A percentile compares a stretch with the other conserved stretches of the same genome.
These are phyloP conservation scores for Sherardia arvensis DNA, from an alignment of 257 asterid genomes.

Conservation along the genomic window DNA sequence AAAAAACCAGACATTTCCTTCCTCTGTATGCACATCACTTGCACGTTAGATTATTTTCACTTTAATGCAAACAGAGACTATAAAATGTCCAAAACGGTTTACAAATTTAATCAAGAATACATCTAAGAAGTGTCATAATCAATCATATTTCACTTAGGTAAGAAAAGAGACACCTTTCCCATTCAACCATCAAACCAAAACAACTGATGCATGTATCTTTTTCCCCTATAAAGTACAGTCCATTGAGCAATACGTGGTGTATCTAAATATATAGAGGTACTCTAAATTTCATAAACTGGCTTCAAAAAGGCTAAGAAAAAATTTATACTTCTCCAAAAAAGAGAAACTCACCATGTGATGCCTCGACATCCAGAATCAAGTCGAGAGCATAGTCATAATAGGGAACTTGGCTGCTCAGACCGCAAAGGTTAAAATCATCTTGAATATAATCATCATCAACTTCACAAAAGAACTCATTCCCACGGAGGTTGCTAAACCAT, in stretches of 20 bases:
- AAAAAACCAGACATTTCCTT: background rate
- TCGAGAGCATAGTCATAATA: slow-evolving; percentile 52
- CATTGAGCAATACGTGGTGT: background rate
- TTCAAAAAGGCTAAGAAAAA: background rate
- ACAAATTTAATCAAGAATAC: too few relatives aligned
- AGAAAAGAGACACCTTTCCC: too few relatives aligned
- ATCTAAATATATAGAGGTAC: background rate
- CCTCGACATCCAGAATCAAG: slow-evolving; percentile 48
- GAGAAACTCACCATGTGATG: slow-evolving; percentile 39
- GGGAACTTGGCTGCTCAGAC: slow-evolving; percentile 46
- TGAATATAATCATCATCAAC: slow-evolving; percentile 55
- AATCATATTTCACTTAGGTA: too few relatives aligned
- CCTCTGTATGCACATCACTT: too few relatives aligned
- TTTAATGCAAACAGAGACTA: too few relatives aligned
- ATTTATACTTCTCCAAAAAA: background rate
- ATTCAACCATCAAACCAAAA: background rate
- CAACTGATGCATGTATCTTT: background rate
- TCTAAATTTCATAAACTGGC: background rate
- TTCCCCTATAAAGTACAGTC: background rate
- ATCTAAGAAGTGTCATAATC: too few relatives aligned
- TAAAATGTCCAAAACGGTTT: too few relatives aligned
- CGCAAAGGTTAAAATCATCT: slow-evolving; percentile 53
- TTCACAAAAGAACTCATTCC: slow-evolving; percentile 52
- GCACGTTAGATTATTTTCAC: too few relatives aligned
- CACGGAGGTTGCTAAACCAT: slow-evolving; percentile 53